Base-by-base conservation (phyloP, 352 stramenopile species). In the Globisporangium canariense region DNA sequence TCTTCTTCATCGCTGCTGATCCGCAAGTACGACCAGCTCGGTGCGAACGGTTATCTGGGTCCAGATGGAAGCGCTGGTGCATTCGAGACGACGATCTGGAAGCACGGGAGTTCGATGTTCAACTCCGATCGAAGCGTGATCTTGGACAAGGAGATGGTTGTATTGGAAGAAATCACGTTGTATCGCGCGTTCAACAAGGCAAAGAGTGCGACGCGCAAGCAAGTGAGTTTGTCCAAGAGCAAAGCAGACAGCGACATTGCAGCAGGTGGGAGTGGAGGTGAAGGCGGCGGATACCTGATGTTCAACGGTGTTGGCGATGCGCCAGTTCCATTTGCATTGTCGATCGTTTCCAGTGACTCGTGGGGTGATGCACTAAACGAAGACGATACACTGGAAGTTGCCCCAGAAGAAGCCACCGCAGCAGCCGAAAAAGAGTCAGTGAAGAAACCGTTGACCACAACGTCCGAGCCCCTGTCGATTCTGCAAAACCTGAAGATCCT, bases 11-110 rank as follows among this genome's bases (percentile, higher is more conserved):
- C 53, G n/a, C 40, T 67, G 38, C 20, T 65, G 16, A 86, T 93
- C 28, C 79, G 72, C 61, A 93, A 93, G 65, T 95, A 93, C 46
- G 86, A 93, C 41, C 83, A 91, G 55, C 71, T 95, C 36, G 84
- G 84, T 10, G 84, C 84, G 5, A 88, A 73, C 53, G 86, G 86
- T 2, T 95, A 95, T 63, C 65, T 95, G 16, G 86, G 86, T n/a
- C 83, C 81, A 0, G 86, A 95, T 66, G 86, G 86, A 2, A 78
- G 71, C 41, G 86, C 83, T 28, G 86, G 86, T 3, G 58, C 72
- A 1, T 93, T 93, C 58, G 78, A 93, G 60, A 93, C 84, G n/a
- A 86, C 81, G 5, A 89, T 95, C 40, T 95, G 84, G 84, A 90
- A 91, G 47, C 78, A 92, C 50, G 84, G 84, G 22, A 91, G 76